Conservation (phyloP, 176 grass and related monocot species). For the Ensete glaucum region DNA sequence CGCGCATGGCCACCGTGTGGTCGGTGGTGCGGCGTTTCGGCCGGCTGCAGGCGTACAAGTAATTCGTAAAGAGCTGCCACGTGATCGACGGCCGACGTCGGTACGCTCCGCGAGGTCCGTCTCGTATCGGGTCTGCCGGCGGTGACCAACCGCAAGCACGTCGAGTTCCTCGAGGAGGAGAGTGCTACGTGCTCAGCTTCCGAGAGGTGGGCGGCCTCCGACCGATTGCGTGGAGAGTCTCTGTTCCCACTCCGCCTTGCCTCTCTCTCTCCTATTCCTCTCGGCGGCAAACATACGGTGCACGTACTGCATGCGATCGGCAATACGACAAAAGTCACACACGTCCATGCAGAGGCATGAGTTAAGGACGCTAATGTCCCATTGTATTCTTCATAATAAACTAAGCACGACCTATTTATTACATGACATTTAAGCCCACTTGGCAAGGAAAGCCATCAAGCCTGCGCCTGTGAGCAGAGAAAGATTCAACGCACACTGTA, state of each 20-base stretch:
- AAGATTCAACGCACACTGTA: slow-evolving; percentile 38
- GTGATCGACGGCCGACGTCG: slow-evolving; percentile 59
- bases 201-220: slow-evolving; percentile 33
- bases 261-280: too few species aligned
- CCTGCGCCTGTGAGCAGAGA: not conserved
- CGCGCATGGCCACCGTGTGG: slow-evolving; percentile 42
- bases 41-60: slow-evolving; percentile 65
- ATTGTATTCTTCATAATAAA: too few species aligned
- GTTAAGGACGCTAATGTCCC: too few species aligned
- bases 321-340: too few species aligned
- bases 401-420: too few species aligned
- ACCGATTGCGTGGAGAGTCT: too few species aligned
- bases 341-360: too few species aligned
- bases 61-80: slow-evolving; percentile 60
- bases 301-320: too few species aligned
- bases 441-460: slow-evolving; percentile 22
- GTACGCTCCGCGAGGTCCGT: slow-evolving; percentile 54
- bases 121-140: slow-evolving; percentile 63
- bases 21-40: slow-evolving; percentile 87
- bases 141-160: slow-evolving; percentile 39
- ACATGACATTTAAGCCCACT: slow-evolving; percentile 38
- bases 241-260: too few species aligned
- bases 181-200: slow-evolving; percentile 61
- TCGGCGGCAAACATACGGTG: too few species aligned
- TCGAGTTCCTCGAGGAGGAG: slow-evolving; percentile 74